Evolutionary conservation across 2,329 filamentous ascomycete genomes (phyloP), one percentile per base, ranked within the genome.

Genomic region (Claviceps sp.): DNA sequence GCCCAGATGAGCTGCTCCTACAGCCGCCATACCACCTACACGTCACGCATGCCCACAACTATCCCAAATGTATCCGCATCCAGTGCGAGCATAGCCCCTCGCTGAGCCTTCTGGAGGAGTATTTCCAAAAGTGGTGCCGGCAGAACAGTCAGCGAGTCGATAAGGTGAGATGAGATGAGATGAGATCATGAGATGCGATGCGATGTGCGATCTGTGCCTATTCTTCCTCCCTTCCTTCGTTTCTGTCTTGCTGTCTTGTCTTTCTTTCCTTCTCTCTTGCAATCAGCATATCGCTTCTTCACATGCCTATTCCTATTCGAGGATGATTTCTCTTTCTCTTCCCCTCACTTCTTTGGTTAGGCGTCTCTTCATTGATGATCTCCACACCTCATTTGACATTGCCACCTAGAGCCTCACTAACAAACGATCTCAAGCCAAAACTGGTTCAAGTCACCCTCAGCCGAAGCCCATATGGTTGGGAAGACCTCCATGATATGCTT

Each of bases 1-100:
- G 71, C 2, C 75, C 75, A 0, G 71, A 75, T 47, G 66, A 74
- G n/a, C 62, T 78, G n/a, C 62, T 78, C 14, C 62, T 66, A 8
- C 67, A 63, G 36, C 71, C 74, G 1, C 75, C 75, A 0, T 77
- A 77, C 55, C 66, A 75, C 50, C 61, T 78, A 5, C 64, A 67
- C 14, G 62, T 77, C 4, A 56, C 62, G 20, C 60, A 63, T 9
- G 56, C 62, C 20, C 60, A 63, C 9, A 55, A 57, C 11, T 54
- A 56, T 8, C 58, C 57, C 22, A 29, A 29, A 29, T 29, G 26
- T 29, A 63, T 77, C 9, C 67, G 70, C 47, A 60, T 78, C 11
- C 67, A 75, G 47, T 66, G 69, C 49, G 77, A 71, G 47, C 75
- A 78, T 58, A 68, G 67, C 42, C 67, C 68, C 4, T 72, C 70